Evolutionary conservation across 306 rosid species (phyloP), one percentile per base, ranked within the genome.

Genomic region (Gleditsia sinensis): DNA sequence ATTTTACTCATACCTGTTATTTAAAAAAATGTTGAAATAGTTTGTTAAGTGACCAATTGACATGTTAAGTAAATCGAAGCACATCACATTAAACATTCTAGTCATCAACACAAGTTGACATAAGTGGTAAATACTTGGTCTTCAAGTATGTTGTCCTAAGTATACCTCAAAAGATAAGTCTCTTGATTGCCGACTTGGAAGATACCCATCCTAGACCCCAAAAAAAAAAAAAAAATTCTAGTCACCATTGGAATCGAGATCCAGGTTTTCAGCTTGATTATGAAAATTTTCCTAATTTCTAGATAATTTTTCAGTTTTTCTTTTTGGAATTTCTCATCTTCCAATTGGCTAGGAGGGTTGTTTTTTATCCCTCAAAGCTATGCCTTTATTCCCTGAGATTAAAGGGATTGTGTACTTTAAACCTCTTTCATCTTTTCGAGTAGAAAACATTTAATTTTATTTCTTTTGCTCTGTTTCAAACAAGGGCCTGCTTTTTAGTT

Each of bases 191-290:
- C n/a, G n/a, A n/a, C n/a, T n/a, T n/a, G n/a, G n/a, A n/a, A n/a
- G n/a, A n/a, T n/a, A n/a, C n/a, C n/a, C n/a, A n/a, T n/a, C n/a
- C n/a, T n/a, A n/a, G n/a, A n/a, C n/a, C n/a, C n/a, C n/a, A n/a
- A n/a, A n/a, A n/a, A n/a, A n/a, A n/a, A n/a, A n/a, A n/a, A n/a
- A n/a, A n/a, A n/a, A n/a, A n/a, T n/a, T n/a, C n/a, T n/a, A n/a
- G n/a, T n/a, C n/a, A n/a, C n/a, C n/a, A n/a, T n/a, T n/a, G n/a
- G 99, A 92, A 92, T 88, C 91, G 96, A 87, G 98, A 90, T 92
- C 97, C 96, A 86, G 93, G 23, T 81, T 80, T 77, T 76, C 43
- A 8, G 3, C 6, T 34, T 10, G 46, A 19, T 33, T 42, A 8
- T 64, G 1, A 20, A 19, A 25, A 27, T 2, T 28, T 16, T 32